A percentile compares a stretch with the other conserved stretches of the same genome.
These are phyloP conservation scores for Cordyceps fumosorosea DNA, from an alignment of 2,329 filamentous ascomycete species.

Conservation along the genomic window DNA sequence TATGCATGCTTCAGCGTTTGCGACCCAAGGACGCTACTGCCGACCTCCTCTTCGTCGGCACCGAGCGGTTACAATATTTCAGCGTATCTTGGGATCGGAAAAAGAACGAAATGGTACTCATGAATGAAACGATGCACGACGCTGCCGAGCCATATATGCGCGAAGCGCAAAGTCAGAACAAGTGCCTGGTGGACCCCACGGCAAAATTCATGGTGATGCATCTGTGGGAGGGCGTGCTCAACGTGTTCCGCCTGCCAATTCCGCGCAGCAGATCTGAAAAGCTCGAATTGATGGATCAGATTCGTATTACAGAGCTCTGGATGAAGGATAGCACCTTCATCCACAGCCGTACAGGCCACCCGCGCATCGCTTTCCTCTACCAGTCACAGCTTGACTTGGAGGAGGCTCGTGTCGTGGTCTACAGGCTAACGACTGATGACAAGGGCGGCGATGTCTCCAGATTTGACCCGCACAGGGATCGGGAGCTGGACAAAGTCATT, in stretches of 20 bases:
- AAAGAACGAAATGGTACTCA: constrained; percentile 42
- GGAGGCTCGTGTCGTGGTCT: constrained; percentile 51
- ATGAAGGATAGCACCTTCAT: constrained; percentile 53
- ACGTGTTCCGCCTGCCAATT: constrained; percentile 44
- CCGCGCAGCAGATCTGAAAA: constrained; percentile 38
- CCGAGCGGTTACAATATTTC: constrained; percentile 85
- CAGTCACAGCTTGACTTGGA: constrained; percentile 45
- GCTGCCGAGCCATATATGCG: constrained; percentile 55
- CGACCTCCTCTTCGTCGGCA: constrained; percentile 88
- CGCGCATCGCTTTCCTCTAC: constrained; percentile 52
- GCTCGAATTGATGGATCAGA: constrained; percentile 45
- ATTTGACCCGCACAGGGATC: constrained; percentile 49
- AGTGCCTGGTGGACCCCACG: constrained; percentile 77
- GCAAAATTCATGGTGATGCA: constrained; percentile 54
- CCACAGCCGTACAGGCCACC: constrained; percentile 51
- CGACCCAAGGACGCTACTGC: constrained; percentile 65
- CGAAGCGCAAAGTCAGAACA: constrained; percentile 75
- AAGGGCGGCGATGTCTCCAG: constrained; percentile 45
- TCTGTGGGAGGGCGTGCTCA: constrained; percentile 54
- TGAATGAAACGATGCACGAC: constrained; percentile 47
- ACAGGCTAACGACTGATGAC: constrained; percentile 53
- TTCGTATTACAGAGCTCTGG: constrained; percentile 52
- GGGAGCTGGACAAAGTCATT: constrained; percentile 47
- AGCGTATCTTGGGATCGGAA: constrained; percentile 74
- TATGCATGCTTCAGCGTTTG: constrained; percentile 77